Evolutionary conservation across 495 filamentous ascomycete species (phyloP).

Genomic region (Tuber umbilicatum): DNA sequence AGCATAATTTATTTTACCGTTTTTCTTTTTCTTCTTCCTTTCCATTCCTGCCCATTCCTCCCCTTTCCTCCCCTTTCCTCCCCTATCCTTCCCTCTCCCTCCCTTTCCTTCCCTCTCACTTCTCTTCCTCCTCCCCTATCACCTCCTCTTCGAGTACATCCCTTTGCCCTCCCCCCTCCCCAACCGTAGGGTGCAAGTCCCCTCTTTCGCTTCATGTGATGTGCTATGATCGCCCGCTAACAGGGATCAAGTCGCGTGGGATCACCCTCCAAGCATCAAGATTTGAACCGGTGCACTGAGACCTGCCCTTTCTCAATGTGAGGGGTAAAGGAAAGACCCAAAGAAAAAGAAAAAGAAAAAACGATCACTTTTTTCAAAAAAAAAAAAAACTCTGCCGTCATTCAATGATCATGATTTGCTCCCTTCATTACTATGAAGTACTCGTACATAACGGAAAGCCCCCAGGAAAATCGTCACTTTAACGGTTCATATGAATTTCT

Average conservation of each 20-base stretch:
- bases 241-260: constrained; percentile 7
- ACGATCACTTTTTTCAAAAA: too few relatives aligned
- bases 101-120: background rate
- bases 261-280: constrained; percentile 17
- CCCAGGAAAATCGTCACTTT: constrained; percentile 3
- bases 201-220: background rate
- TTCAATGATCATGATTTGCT: background rate
- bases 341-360: constrained; percentile 3
- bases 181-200: background rate
- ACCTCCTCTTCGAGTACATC: background rate
- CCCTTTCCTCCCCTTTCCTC: background rate
- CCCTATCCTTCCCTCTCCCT: background rate
- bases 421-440: background rate
- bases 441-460: background rate
- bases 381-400: background rate
- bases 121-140: background rate
- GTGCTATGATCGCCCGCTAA: constrained; percentile 10
- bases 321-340: constrained; percentile 15
- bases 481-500: background rate
- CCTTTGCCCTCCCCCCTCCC: background rate
- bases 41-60: background rate
- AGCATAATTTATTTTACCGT: background rate
- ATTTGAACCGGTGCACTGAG: constrained; percentile 14
- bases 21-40: background rate
- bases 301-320: background rate